Conservation (phyloP, 2,329 filamentous ascomycete species). For the Atkinsonella texensis region DNA sequence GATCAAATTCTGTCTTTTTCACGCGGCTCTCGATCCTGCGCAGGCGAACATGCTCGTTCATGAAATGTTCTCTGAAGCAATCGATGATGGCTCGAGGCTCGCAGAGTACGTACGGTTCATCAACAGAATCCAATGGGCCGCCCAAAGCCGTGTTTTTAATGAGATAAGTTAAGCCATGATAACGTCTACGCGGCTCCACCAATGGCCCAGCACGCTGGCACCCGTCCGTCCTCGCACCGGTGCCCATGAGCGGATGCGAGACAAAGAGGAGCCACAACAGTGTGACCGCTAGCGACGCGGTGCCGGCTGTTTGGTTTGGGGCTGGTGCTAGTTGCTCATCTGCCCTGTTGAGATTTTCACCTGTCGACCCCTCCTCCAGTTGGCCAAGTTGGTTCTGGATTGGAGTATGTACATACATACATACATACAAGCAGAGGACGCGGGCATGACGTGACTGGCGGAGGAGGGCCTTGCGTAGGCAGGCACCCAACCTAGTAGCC, state of each 20-base stretch:
- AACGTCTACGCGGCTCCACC: conserved; percentile 1
- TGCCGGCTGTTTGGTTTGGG: neutral
- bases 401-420: neutral
- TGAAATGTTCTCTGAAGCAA: too few relatives aligned
- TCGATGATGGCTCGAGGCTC: too few relatives aligned
- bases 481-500: too few relatives aligned
- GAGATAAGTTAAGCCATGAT: too few relatives aligned
- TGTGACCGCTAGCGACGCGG: neutral
- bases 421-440: too few relatives aligned
- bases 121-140: too few relatives aligned
- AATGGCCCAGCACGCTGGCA: conserved; percentile 5
- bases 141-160: neutral
- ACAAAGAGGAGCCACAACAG: neutral
- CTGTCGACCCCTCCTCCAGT: neutral
- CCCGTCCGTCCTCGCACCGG: neutral
- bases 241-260: too few relatives aligned
- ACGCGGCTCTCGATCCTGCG: too few relatives aligned
- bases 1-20: too few relatives aligned
- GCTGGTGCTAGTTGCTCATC: neutral
- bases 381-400: neutral
- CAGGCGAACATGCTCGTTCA: too few relatives aligned
- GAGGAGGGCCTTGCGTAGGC: too few relatives aligned
- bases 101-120: neutral
- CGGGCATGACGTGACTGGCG: too few relatives aligned
- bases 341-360: neutral